Conservation (phyloP, 2,329 filamentous ascomycete genomes). For the Botrytis squamosa region DNA sequence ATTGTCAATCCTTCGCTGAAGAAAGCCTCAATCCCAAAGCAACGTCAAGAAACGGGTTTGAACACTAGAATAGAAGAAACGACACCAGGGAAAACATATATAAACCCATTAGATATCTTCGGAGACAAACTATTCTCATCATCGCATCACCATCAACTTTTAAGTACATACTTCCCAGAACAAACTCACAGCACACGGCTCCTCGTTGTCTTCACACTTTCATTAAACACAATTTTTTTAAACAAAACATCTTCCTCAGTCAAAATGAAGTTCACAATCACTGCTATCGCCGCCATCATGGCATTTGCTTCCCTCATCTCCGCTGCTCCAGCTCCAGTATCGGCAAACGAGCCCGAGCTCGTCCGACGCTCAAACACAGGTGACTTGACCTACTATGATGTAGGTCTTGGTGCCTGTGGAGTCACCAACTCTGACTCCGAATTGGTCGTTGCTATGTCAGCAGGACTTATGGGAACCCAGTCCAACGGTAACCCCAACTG, state of each 20-base stretch:
- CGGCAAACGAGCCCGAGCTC: constrained; percentile 14
- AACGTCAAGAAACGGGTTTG: neutral
- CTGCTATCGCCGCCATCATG: constrained; percentile 1
- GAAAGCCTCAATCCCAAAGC: neutral
- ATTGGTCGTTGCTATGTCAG: constrained; percentile 68
- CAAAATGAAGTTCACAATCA: constrained; percentile 19
- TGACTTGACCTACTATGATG: constrained; percentile 71
- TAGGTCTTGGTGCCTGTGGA: constrained; percentile 70
- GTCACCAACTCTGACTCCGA: constrained; percentile 54
- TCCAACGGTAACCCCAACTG: constrained; percentile 72
- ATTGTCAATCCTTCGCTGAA: neutral
- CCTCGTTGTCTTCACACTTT: neutral
- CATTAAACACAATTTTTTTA: neutral
- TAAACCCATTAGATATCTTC: neutral
- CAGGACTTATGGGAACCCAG: constrained; percentile 58
- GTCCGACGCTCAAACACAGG: constrained; percentile 45
- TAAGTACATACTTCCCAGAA: constrained; percentile 3
- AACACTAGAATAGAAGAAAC: neutral
- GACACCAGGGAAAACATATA: neutral
- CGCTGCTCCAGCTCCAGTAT: constrained; percentile 15
- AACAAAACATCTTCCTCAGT: neutral
- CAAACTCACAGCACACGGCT: constrained; percentile 8
- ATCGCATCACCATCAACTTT: constrained; percentile 2
- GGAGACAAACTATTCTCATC: neutral
- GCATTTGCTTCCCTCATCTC: constrained; percentile 16